Evolutionary conservation across 2,329 filamentous ascomycete species (phyloP), one percentile per base, ranked within the genome.

Genomic region (Exophiala bonariae): DNA sequence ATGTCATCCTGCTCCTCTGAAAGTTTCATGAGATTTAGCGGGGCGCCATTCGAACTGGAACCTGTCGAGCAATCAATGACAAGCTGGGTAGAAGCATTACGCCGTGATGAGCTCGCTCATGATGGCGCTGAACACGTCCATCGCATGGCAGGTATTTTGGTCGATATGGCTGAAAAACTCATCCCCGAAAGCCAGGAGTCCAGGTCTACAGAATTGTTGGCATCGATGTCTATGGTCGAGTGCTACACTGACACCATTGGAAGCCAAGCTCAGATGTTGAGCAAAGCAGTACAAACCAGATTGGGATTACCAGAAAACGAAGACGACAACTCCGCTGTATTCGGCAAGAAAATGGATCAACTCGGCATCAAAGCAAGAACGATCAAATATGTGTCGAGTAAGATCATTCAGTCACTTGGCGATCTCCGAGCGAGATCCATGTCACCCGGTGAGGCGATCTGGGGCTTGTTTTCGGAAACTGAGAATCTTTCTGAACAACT

Each of bases 41-140:
- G 85, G 33, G 87, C 90, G 2, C 69, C 93, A 48, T 88, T 89
- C 59, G 93, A 97, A 66, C 75, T 97, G 41, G 89, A 96, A 63
- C 89, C 91, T 1, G 89, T 97, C 9, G 93, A 99, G 70, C 81
- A 90, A 47, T 87, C 88, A 0, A 71, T 97, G 40, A 96, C 96
- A 62, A 80, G 80, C 45, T 96, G 90, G 82, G 87, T 97, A 47
- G 91, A 96, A 55, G 82, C 82, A 4, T 66, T 96, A 44, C 85
- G 89, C 55, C 83, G 83, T 42, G 90, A 95, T 58, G 90, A 96
- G 46, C 72, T 97, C 39, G 90, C 90, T 67, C 87, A 92, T 68
- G 82, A 86, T 65, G 85, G 89, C 59, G 84, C 87, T 0, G 81
- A 82, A 18, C 89, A 95, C 63, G 74, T 97, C 30, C 85, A 92